These are phyloP conservation scores for Limnomonas spitsbergensis DNA, from an alignment of 139 green algal species.

Conservation along the genomic window DNA sequence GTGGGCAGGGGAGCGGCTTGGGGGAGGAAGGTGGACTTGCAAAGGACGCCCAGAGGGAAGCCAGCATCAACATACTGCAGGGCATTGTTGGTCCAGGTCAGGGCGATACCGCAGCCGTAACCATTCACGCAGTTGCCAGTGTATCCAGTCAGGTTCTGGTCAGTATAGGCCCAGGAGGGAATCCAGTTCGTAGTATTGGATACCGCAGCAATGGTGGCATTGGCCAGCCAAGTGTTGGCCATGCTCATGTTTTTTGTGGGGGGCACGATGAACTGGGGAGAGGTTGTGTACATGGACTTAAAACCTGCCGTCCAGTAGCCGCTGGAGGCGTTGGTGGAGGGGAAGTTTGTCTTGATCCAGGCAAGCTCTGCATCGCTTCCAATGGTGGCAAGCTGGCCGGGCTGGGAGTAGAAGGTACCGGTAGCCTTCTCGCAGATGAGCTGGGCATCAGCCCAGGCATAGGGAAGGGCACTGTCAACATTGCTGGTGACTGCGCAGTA, in stretches of 20 bases:
- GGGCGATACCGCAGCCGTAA: neutral
- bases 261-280: no score
- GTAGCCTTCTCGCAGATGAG: neutral
- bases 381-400: neutral
- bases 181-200: neutral
- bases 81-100: neutral
- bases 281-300: no score
- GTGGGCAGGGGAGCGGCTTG: neutral
- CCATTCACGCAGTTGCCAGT: neutral
- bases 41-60: neutral
- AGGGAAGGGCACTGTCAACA: neutral
- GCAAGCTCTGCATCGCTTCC: neutral
- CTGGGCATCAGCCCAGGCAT: neutral
- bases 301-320: neutral
- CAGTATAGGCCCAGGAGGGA: neutral
- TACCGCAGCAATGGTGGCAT: neutral
- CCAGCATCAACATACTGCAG: conserved; percentile 7
- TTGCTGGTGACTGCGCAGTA: neutral
- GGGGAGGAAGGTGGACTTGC: neutral
- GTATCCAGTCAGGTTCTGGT: neutral
- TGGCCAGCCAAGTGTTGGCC: neutral
- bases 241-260: no score
- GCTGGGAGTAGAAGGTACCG: neutral
- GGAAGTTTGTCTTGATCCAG: neutral
- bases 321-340: neutral